Conservation (phyloP, 2,329 filamentous ascomycete species). For the Clonostachys rosea region DNA sequence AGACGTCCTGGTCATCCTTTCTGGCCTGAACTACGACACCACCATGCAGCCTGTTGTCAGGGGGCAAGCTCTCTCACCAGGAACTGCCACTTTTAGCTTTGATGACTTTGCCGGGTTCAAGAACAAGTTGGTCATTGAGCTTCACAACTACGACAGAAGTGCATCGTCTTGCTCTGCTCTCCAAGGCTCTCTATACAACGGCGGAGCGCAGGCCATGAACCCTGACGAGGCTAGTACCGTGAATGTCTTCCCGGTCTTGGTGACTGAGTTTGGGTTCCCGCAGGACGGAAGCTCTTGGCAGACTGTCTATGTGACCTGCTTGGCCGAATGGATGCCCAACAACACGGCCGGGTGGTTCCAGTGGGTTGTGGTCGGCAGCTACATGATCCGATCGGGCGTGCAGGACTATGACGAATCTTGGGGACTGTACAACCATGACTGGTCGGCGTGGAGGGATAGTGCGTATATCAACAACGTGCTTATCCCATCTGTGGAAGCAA, state of each 20-base stretch:
- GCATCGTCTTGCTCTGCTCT: slow-evolving; percentile 41
- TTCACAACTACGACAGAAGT: slow-evolving; percentile 56
- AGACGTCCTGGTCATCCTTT: slow-evolving; percentile 51
- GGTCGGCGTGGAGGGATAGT: slow-evolving; percentile 43
- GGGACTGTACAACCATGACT: slow-evolving; percentile 50
- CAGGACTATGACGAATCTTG: slow-evolving; percentile 55
- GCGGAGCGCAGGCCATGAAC: slow-evolving; percentile 49
- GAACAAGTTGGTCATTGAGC: slow-evolving; percentile 53
- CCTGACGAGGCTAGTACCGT: slow-evolving; percentile 21
- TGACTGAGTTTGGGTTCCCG: slow-evolving; percentile 51
- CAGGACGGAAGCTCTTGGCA: slow-evolving; percentile 40
- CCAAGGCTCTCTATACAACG: slow-evolving; percentile 36
- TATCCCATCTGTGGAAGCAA: slow-evolving; percentile 29
- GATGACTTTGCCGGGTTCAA: slow-evolving; percentile 41
- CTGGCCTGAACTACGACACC: slow-evolving; percentile 53
- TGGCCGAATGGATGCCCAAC: slow-evolving; percentile 40
- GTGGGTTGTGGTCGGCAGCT: slow-evolving; percentile 55
- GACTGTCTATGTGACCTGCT: slow-evolving; percentile 45
- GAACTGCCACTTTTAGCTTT: slow-evolving; percentile 34
- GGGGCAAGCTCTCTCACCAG: slow-evolving; percentile 40
- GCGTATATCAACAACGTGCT: slow-evolving; percentile 34
- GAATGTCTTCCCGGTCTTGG: slow-evolving; percentile 31
- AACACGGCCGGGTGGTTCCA: slow-evolving; percentile 50
- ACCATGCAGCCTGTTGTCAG: slow-evolving; percentile 44
- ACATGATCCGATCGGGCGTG: slow-evolving; percentile 46